Base-by-base conservation (phyloP, 1,284 basidiomycete species). In the Stereum hirsutum region DNA sequence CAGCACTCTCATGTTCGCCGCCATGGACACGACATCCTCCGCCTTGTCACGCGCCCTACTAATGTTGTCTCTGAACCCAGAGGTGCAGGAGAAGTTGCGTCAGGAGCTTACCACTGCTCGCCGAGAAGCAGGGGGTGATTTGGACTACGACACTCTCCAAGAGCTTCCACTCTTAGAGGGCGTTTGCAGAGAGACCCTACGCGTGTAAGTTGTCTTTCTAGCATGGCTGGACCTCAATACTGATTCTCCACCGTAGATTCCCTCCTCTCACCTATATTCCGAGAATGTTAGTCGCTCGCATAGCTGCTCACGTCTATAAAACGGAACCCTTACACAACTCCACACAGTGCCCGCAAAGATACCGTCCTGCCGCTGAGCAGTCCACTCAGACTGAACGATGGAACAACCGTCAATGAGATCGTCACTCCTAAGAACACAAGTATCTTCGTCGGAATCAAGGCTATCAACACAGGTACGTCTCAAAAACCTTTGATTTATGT, bases 101-200 rank as follows among this genome's bases (percentile, higher is more conserved):
- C n/a, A n/a, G n/a, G n/a, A n/a, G n/a, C n/a, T n/a, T n/a, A n/a
- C n/a, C n/a, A n/a, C n/a, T n/a, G n/a, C n/a, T n/a, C n/a, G n/a
- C n/a, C n/a, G n/a, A n/a, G n/a, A n/a, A n/a, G n/a, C n/a, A n/a
- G n/a, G n/a, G n/a, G n/a, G n/a, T n/a, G n/a, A n/a, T n/a, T n/a
- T n/a, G n/a, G n/a, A n/a, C n/a, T n/a, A n/a, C n/a, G n/a, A n/a
- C n/a, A n/a, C n/a, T n/a, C n/a, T n/a, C n/a, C n/a, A 43, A 15
- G 34, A 6, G 5, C 26, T 43, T n/a, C 41, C 41, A 17, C 37
- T 36, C 34, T 25, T 43, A 10, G 41, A 43, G 12, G 41, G 33
- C 6, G 34, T 43, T 11, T 43, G 41, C 25, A 25, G 41, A 8
- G 41, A 43, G 17, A 43, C 33, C 12, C 32, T 43, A 3, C 14